Percentiles rank a stretch among this genome's conserved stretches.
phyloP scores from a whole-genome alignment of 2,329 filamentous ascomycete species.

The Pyrenophora graminea region DNA sequence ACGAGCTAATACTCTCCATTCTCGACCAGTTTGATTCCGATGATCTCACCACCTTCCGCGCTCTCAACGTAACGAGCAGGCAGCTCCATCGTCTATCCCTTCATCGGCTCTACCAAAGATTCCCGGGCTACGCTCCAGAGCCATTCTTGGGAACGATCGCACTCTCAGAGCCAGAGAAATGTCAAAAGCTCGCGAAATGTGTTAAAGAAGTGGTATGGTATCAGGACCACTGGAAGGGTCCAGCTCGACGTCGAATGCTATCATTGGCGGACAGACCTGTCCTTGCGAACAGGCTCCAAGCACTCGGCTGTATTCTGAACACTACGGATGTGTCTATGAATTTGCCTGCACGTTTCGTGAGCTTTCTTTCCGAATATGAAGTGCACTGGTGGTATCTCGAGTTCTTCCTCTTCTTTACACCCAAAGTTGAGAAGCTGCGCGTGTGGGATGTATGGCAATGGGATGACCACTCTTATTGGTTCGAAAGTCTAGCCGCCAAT shows the following conservation, averaged over 20 bases:
- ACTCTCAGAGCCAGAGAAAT: neutral
- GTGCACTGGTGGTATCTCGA: constrained; percentile 19
- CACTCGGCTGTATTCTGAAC: neutral
- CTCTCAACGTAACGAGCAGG: constrained; percentile 6
- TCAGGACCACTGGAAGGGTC: neutral
- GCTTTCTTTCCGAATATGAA: neutral
- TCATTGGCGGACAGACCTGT: neutral
- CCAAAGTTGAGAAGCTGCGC: constrained; percentile 3
- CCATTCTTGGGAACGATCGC: constrained; percentile 11
- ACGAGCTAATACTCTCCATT: constrained; percentile 10
- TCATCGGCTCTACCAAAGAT: constrained; percentile 7
- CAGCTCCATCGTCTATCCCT: constrained; percentile 9
- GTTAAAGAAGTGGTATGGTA: constrained; percentile 12
- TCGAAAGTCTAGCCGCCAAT: constrained; percentile 1
- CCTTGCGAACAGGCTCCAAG: constrained; percentile 1
- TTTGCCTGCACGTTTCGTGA: constrained; percentile 2
- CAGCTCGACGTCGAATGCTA: neutral
- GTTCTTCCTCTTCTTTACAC: constrained; percentile 14
- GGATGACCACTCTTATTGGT: constrained; percentile 17
- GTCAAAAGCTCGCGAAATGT: neutral
- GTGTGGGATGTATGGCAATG: constrained; percentile 11
- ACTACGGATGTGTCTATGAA: neutral
- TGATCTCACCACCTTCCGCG: constrained; percentile 4
- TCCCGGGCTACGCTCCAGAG: constrained; percentile 2
- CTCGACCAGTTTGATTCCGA: constrained; percentile 3